Percentiles rank a stretch among this genome's conserved stretches.
Evolutionary conservation across 2,329 filamentous ascomycete species (phyloP).

Genomic region (Aspergillus neotritici): DNA sequence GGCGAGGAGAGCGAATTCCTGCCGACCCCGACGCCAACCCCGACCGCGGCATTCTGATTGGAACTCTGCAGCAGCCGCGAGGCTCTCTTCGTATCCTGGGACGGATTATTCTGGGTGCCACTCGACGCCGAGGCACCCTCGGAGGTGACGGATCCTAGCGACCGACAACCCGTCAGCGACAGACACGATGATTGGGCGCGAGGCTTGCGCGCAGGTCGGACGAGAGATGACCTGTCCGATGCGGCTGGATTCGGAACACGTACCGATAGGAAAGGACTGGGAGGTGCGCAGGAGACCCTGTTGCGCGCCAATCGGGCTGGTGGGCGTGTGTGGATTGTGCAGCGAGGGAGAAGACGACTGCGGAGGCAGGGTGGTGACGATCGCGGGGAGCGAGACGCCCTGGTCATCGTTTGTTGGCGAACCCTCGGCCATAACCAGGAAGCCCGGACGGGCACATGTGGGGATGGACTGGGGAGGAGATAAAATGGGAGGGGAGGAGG

Average conservation of each 20-base stretch:
- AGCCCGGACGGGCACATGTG: constrained; percentile 20
- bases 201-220: constrained; percentile 1
- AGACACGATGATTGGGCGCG: not conserved
- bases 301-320: constrained; percentile 7
- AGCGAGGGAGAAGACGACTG: constrained; percentile 15
- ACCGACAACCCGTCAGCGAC: not conserved
- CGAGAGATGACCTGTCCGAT: constrained; percentile 6
- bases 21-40: constrained; percentile 6
- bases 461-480: constrained; percentile 1
- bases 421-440: constrained; percentile 30
- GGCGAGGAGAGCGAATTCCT: constrained; percentile 23
- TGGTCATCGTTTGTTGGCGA: constrained; percentile 10
- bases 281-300: constrained; percentile 15
- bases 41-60: constrained; percentile 15
- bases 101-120: constrained; percentile 11
- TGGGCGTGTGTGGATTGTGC: constrained; percentile 6
- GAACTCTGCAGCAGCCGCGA: constrained; percentile 13
- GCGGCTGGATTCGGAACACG: constrained; percentile 10
- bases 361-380: constrained; percentile 19
- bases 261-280: constrained; percentile 24
- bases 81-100: constrained; percentile 23
- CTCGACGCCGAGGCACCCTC: constrained; percentile 29
- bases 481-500: not conserved
- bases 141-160: constrained; percentile 23
- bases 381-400: constrained; percentile 19